phyloP scores from a whole-genome alignment of 2,329 filamentous ascomycete genomes.

The Fusarium hostae region DNA sequence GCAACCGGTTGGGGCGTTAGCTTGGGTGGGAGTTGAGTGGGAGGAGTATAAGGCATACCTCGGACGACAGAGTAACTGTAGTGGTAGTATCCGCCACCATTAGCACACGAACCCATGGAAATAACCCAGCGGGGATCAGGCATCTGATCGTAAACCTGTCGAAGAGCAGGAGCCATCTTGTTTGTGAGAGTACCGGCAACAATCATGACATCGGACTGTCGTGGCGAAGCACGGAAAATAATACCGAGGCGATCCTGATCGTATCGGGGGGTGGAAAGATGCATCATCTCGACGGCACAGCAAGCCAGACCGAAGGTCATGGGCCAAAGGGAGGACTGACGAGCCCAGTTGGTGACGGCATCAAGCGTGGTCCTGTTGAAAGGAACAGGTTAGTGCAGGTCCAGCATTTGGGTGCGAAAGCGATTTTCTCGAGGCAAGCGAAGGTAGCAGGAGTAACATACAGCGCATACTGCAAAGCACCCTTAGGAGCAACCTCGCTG shows the following conservation, averaged over 20 bases:
- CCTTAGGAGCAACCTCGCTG: constrained; percentile 83
- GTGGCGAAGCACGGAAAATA: constrained; percentile 88
- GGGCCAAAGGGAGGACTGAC: constrained; percentile 87
- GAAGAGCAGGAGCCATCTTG: constrained; percentile 92
- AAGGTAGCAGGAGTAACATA: constrained; percentile 60
- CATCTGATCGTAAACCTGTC: constrained; percentile 97
- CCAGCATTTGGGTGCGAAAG: not conserved
- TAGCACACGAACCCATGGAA: constrained; percentile 86
- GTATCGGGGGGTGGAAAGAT: constrained; percentile 86
- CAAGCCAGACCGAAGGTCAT: constrained; percentile 90
- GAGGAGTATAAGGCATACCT: not conserved
- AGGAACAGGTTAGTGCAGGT: constrained; percentile 2
- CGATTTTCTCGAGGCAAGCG: not conserved
- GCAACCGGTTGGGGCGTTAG: constrained; percentile 62
- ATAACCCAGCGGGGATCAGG: constrained; percentile 88
- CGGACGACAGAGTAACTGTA: constrained; percentile 83
- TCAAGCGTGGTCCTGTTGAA: constrained; percentile 76
- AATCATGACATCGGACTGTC: constrained; percentile 93
- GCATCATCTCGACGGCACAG: constrained; percentile 95
- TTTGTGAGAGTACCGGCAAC: constrained; percentile 93
- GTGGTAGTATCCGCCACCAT: constrained; percentile 88
- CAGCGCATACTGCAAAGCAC: constrained; percentile 86
- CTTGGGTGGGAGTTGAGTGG: not conserved
- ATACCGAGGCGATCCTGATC: constrained; percentile 90
- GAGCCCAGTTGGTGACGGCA: constrained; percentile 83